Percentiles rank a stretch among this genome's conserved stretches.
Conservation (phyloP, 768 basidiomycete species). For the Collybia mongolica region DNA sequence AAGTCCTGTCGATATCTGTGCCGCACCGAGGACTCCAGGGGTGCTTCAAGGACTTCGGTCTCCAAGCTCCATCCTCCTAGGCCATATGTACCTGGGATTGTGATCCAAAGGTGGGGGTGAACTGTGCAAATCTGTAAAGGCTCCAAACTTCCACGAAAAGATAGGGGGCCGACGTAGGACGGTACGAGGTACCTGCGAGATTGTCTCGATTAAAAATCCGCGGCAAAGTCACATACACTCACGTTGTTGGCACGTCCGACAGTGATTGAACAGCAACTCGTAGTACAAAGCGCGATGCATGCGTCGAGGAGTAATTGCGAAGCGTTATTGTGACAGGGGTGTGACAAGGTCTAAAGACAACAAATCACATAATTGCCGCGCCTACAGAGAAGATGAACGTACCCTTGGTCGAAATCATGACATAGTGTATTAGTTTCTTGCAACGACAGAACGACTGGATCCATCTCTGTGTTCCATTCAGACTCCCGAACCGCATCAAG, state of each 20-base stretch:
- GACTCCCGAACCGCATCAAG: slow-evolving; percentile 64
- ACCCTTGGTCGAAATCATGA: slow-evolving; percentile 77
- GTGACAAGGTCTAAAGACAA: slow-evolving; percentile 47
- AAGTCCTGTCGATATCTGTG: slow-evolving; percentile 35
- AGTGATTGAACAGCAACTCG: slow-evolving; percentile 31
- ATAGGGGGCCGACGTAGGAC: slow-evolving; percentile 68
- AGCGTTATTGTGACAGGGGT: slow-evolving; percentile 55
- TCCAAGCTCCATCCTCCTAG: slow-evolving; percentile 71
- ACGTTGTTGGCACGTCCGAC: slow-evolving; percentile 12
- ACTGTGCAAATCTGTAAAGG: slow-evolving; percentile 47
- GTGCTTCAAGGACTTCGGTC: slow-evolving; percentile 53
- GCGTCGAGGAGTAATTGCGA: slow-evolving; percentile 71
- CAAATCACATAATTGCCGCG: neutral
- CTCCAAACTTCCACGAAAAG: slow-evolving; percentile 56
- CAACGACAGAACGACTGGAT: slow-evolving; percentile 62
- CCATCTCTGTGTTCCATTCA: slow-evolving; percentile 79
- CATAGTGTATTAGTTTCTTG: slow-evolving; percentile 37
- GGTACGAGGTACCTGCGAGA: slow-evolving; percentile 38
- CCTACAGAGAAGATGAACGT: slow-evolving; percentile 24
- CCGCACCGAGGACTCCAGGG: slow-evolving; percentile 8
- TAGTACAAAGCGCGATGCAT: slow-evolving; percentile 57
- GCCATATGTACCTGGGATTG: slow-evolving; percentile 62
- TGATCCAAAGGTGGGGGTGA: slow-evolving; percentile 55
- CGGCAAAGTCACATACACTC: neutral
- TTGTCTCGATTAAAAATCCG: neutral